Conservation (phyloP, 192 early-diverging fungal genomes). For the Umbelopsis sp. region DNA sequence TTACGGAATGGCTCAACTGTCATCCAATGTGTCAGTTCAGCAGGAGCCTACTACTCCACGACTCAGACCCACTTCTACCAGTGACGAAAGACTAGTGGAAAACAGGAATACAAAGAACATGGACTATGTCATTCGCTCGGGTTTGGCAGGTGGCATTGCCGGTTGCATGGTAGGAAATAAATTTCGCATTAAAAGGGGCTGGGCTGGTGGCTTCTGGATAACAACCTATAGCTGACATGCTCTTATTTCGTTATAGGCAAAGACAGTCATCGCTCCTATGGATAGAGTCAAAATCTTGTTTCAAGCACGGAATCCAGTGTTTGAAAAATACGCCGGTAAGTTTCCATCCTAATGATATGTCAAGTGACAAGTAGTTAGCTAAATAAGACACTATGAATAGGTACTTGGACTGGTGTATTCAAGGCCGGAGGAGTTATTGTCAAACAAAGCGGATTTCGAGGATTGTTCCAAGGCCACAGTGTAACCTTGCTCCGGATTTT, state of each 20-base stretch:
- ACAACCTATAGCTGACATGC: too few species aligned
- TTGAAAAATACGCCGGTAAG: conserved; percentile 65
- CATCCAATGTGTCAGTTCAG: conserved; percentile 1
- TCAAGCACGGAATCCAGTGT: conserved; percentile 75
- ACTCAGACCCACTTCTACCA: not conserved
- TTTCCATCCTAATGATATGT: not conserved
- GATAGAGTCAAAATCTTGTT: conserved; percentile 89
- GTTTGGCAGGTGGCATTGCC: conserved; percentile 54
- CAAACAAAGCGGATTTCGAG: conserved; percentile 65
- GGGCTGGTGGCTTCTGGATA: too few species aligned
- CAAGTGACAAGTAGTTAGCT: too few species aligned
- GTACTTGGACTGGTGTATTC: conserved; percentile 80
- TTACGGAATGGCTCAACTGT: conserved; percentile 5
- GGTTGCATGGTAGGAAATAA: conserved; percentile 43
- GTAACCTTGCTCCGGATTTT: conserved; percentile 93
- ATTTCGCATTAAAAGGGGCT: too few species aligned
- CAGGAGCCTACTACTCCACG: conserved; percentile 2
- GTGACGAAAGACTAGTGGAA: not conserved
- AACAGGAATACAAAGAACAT: conserved; percentile 39
- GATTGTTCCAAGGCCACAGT: conserved; percentile 94
- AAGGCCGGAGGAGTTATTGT: conserved; percentile 78
- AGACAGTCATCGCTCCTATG: conserved; percentile 77
- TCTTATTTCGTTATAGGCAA: conserved; percentile 52
- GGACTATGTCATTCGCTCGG: conserved; percentile 50
- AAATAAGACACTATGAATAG: conserved; percentile 36